Conservation (phyloP, 176 grass and related monocot genomes). For the Raddia guianensis region DNA sequence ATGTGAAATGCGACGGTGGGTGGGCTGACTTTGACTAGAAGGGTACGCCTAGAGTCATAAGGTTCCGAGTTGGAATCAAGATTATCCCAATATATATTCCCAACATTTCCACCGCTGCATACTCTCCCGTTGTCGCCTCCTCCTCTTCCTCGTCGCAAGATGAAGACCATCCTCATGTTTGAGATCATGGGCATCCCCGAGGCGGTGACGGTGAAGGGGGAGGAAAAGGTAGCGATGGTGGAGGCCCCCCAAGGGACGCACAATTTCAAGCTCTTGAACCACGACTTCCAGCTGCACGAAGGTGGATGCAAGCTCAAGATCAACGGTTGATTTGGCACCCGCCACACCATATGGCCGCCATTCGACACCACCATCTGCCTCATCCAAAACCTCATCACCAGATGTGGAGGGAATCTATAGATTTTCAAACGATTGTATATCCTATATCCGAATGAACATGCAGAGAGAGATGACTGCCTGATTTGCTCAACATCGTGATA, state of each 20-base stretch:
- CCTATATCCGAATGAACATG: too few species aligned
- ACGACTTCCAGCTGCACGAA: constrained; percentile 63
- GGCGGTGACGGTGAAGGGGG: constrained; percentile 58
- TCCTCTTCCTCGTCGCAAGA: background rate
- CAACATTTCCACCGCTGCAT: too few species aligned
- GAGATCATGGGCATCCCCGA: constrained; percentile 71
- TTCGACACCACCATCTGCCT: constrained; percentile 74
- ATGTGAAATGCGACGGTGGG: too few species aligned
- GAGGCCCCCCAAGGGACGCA: constrained; percentile 53
- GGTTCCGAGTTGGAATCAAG: too few species aligned
- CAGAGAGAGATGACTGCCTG: too few species aligned
- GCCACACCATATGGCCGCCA: constrained; percentile 72
- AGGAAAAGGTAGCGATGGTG: constrained; percentile 52
- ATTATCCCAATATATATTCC: too few species aligned
- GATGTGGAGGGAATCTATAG: too few species aligned
- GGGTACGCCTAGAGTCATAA: too few species aligned
- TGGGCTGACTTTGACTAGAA: too few species aligned
- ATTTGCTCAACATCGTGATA: too few species aligned
- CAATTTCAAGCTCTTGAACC: constrained; percentile 73
- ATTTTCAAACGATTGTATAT: too few species aligned
- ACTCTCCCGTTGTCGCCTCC: too few species aligned
- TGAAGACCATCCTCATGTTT: constrained; percentile 70
- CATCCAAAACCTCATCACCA: constrained; percentile 71
- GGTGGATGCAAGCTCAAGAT: constrained; percentile 58
- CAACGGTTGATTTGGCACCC: constrained; percentile 71